These are phyloP conservation scores for Globisporangium iwayamae DNA, from an alignment of 352 stramenopile species.

Conservation along the genomic window DNA sequence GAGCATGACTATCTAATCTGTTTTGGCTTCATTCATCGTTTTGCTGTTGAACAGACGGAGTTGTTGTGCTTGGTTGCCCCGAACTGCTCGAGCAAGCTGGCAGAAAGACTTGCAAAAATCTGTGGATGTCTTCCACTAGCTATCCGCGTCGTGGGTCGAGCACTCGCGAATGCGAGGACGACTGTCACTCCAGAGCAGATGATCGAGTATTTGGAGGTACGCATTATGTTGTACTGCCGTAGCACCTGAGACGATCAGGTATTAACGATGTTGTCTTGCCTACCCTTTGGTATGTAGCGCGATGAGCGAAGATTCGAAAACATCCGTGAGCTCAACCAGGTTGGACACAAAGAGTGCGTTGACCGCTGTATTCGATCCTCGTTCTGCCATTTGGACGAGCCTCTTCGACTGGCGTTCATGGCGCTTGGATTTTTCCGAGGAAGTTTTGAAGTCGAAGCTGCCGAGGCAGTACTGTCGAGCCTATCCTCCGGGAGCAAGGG, in stretches of 20 bases:
- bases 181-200: slow-evolving; percentile 74
- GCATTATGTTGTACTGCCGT: neutral
- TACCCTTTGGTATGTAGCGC: slow-evolving; percentile 24
- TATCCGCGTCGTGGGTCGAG: slow-evolving; percentile 75
- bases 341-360: slow-evolving; percentile 72
- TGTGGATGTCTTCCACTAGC: slow-evolving; percentile 77
- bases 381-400: slow-evolving; percentile 71
- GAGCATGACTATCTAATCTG: neutral
- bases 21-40: slow-evolving; percentile 5
- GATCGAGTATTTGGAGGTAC: slow-evolving; percentile 73
- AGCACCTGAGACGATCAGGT: neutral
- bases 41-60: slow-evolving; percentile 39
- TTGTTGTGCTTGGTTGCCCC: slow-evolving; percentile 63
- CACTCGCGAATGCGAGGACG: slow-evolving; percentile 69
- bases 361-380: slow-evolving; percentile 81
- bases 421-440: slow-evolving; percentile 79
- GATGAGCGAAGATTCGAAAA: slow-evolving; percentile 70
- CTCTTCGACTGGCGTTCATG: slow-evolving; percentile 77
- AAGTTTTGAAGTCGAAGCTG: slow-evolving; percentile 68
- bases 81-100: slow-evolving; percentile 55
- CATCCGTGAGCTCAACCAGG: slow-evolving; percentile 72
- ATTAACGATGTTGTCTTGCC: neutral
- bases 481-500: slow-evolving; percentile 23
- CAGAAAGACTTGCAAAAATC: slow-evolving; percentile 60
- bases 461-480: slow-evolving; percentile 64